Evolutionary conservation across 1,139 yeast genomes (phyloP).

Genomic region (Zhuliangozyma blackwelliae): DNA sequence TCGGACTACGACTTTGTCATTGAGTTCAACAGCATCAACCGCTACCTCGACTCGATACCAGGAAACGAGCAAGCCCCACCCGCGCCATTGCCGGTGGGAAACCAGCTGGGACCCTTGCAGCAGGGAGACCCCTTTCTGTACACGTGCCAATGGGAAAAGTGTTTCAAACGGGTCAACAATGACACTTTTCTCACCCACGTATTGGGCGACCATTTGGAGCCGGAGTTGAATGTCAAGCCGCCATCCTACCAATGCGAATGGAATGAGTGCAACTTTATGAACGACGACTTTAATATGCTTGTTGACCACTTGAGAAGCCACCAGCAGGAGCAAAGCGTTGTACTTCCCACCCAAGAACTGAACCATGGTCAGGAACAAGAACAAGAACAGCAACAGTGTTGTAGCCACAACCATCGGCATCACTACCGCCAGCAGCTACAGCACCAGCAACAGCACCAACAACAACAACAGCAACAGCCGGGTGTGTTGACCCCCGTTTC

Average conservation of each 20-base stretch:
- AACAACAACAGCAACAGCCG: slow-evolving; percentile 2
- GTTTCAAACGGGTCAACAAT: slow-evolving; percentile 38
- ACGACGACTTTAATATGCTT: slow-evolving; percentile 48
- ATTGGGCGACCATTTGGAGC: slow-evolving; percentile 50
- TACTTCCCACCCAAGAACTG: too few species aligned
- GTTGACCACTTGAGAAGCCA: slow-evolving; percentile 57
- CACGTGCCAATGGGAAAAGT: slow-evolving; percentile 57
- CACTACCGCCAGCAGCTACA: not conserved
- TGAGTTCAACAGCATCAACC: slow-evolving; percentile 36
- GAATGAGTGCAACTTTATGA: slow-evolving; percentile 59
- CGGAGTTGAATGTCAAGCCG: slow-evolving; percentile 11
- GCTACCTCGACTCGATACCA: slow-evolving; percentile 9
- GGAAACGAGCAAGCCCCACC: not conserved
- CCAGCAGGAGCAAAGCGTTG: slow-evolving; percentile 25
- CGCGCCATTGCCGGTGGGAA: not conserved
- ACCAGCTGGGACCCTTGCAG: not conserved
- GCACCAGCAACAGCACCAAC: too few species aligned
- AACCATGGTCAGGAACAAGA: too few species aligned
- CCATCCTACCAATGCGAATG: slow-evolving; percentile 55
- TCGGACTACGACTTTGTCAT: slow-evolving; percentile 42
- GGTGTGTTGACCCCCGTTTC: slow-evolving; percentile 14
- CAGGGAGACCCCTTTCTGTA: slow-evolving; percentile 2
- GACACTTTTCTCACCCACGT: slow-evolving; percentile 54
- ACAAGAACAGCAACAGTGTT: too few species aligned
- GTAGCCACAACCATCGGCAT: too few species aligned